Conservation (phyloP, 176 grass and related monocot species). For the Dactylis glomerata region DNA sequence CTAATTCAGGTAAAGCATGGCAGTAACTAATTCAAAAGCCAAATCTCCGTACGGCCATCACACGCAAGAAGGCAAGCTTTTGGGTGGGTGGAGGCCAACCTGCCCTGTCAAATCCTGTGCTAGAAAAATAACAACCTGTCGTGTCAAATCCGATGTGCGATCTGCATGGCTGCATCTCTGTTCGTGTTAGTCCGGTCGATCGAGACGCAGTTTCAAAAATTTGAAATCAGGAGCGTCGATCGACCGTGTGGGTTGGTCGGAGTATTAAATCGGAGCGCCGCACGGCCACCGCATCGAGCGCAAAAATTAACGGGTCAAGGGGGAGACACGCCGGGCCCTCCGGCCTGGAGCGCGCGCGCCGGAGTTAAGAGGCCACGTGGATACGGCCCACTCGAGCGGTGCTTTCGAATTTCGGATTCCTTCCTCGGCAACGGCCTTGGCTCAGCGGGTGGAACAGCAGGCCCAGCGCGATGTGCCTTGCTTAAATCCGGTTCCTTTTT, state of each 20-base stretch:
- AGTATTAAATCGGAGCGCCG: conserved; percentile 15
- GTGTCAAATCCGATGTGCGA: background rate
- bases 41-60: background rate
- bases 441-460: background rate
- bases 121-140: background rate
- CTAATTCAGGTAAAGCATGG: background rate
- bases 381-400: background rate
- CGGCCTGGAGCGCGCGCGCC: background rate
- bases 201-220: conserved; percentile 6
- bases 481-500: too few species aligned
- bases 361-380: conserved; percentile 21
- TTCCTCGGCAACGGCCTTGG: background rate
- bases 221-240: conserved; percentile 26
- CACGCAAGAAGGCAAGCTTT: background rate
- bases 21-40: conserved; percentile 16
- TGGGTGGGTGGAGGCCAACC: background rate
- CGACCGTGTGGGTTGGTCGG: background rate
- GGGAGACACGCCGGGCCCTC: background rate
- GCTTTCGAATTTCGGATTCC: background rate
- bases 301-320: background rate
- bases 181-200: background rate
- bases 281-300: conserved; percentile 19
- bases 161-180: background rate
- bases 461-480: background rate
- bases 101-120: background rate